Evolutionary conservation across 768 basidiomycete genomes (phyloP).

Genomic region (Boletus coccyginus): DNA sequence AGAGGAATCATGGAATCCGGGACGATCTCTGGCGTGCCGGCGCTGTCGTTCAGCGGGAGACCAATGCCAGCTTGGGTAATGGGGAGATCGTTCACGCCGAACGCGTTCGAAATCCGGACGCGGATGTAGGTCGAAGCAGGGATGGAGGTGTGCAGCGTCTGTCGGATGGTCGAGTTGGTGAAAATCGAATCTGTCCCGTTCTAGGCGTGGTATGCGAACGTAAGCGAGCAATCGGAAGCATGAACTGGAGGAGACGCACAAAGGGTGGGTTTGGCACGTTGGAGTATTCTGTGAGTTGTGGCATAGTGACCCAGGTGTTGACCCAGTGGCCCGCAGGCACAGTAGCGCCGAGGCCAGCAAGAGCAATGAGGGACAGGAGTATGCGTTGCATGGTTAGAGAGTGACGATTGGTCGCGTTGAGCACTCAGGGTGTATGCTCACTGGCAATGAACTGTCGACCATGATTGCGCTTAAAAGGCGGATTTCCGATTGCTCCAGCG

Average conservation of each 20-base stretch:
- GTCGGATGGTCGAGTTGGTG: neutral
- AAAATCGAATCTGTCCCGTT: conserved; percentile 1
- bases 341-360: neutral
- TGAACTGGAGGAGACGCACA: neutral
- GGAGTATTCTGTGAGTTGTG: conserved; percentile 1
- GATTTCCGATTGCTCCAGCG: too few species aligned
- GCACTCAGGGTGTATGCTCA: too few species aligned
- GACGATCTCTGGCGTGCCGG: neutral
- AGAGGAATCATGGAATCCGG: neutral
- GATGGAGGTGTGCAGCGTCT: conserved; percentile 1
- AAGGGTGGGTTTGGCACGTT: conserved; percentile 4
- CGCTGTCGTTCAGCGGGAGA: neutral
- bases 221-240: neutral
- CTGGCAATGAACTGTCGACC: neutral
- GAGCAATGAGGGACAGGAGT: neutral
- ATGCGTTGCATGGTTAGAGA: neutral
- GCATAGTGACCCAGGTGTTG: conserved; percentile 8
- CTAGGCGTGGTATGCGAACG: neutral
- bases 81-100: neutral
- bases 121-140: conserved; percentile 1
- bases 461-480: too few species aligned
- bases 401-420: neutral
- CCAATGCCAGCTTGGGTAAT: neutral
- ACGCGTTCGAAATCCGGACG: conserved; percentile 1
- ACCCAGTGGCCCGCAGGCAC: neutral